phyloP scores from a whole-genome alignment of 257 asterid species.

The Plantago major region DNA sequence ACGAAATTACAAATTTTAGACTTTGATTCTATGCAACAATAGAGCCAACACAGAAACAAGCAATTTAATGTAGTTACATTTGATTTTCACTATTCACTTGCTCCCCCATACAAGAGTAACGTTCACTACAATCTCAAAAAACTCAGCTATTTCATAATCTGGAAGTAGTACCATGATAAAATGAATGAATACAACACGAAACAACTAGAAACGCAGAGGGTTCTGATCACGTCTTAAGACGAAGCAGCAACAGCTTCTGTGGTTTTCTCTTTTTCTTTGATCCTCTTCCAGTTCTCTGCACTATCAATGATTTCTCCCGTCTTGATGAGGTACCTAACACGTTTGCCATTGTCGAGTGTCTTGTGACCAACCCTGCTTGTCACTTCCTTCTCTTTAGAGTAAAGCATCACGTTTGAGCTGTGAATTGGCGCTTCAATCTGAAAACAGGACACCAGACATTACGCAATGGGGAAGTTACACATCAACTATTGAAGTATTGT shows the following conservation, averaged over 20 bases:
- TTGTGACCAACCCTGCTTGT: conserved; percentile 90
- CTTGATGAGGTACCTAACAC: conserved; percentile 84
- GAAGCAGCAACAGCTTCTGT: conserved; percentile 53
- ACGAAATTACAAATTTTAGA: no score
- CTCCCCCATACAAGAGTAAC: no score
- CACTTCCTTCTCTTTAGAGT: conserved; percentile 73
- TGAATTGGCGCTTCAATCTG: conserved; percentile 96
- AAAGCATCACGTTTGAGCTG: conserved; percentile 98
- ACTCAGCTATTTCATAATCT: no score
- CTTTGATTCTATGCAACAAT: no score
- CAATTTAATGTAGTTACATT: no score
- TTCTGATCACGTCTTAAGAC: conserved; percentile 31
- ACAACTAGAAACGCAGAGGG: neutral
- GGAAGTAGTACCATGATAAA: no score
- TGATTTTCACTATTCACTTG: no score
- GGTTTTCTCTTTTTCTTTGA: conserved; percentile 48
- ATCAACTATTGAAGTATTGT: no score
- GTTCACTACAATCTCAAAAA: no score
- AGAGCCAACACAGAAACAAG: no score
- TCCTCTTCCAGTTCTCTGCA: conserved; percentile 84
- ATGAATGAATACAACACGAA: no score
- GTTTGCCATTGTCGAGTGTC: conserved; percentile 72
- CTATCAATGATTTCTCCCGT: conserved; percentile 90
- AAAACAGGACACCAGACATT: conserved; percentile 17
- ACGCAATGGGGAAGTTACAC: neutral